These are phyloP conservation scores for Gossypium armourianum DNA, from an alignment of 441 rosid genomes.

Conservation along the genomic window DNA sequence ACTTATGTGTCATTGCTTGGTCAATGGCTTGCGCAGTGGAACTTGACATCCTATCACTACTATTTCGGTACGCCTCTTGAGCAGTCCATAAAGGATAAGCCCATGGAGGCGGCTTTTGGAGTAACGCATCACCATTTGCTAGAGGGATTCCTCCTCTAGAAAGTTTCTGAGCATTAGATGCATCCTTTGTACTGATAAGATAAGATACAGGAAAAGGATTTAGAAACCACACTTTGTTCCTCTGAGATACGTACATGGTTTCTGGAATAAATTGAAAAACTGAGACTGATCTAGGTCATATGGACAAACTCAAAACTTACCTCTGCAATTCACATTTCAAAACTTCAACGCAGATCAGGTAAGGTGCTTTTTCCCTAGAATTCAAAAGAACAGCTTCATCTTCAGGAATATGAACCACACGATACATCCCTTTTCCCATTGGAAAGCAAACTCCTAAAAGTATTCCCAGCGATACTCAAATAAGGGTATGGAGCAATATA, in stretches of 20 bases:
- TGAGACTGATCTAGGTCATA: neutral
- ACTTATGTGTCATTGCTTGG: conserved; percentile 85
- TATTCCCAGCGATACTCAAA: conserved; percentile 18
- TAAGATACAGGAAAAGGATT: conserved; percentile 19
- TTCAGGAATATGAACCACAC: conserved; percentile 92
- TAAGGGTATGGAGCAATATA: conserved; percentile 15
- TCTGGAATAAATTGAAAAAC: neutral
- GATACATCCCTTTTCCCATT: conserved; percentile 88
- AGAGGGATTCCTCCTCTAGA: conserved; percentile 94
- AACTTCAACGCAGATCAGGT: conserved; percentile 76
- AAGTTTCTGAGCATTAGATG: conserved; percentile 66
- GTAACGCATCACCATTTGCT: conserved; percentile 90
- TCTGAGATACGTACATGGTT: neutral
- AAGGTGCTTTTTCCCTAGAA: conserved; percentile 98
- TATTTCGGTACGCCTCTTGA: conserved; percentile 88
- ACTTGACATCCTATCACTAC: conserved; percentile 86
- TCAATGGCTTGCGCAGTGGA: conserved; percentile 96
- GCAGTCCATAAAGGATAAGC: conserved; percentile 96
- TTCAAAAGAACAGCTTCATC: conserved; percentile 93
- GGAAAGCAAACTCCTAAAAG: conserved; percentile 88
- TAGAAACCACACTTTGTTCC: conserved; percentile 11
- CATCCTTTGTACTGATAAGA: conserved; percentile 56
- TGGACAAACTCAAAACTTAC: conserved; percentile 27
- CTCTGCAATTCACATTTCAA: conserved; percentile 72
- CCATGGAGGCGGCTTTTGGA: conserved; percentile 98